Base-by-base conservation (phyloP, 331 rosid species). In the Phaseolus coccineus region DNA sequence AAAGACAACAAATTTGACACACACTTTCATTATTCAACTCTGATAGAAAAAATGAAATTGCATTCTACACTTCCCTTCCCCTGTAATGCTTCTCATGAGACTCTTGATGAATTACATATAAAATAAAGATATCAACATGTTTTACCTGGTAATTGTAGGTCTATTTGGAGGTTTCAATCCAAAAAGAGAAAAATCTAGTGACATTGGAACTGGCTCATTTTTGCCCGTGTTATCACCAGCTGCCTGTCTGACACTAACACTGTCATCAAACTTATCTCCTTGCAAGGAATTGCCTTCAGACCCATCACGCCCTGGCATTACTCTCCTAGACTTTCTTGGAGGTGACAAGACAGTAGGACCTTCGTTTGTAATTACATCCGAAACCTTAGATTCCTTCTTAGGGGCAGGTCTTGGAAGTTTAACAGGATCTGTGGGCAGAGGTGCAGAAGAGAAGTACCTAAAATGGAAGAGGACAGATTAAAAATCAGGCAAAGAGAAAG, bases 351-450 rank as follows among this genome's bases (percentile, higher is more conserved):
- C 97, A 64, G 86, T 93, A 4, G 99, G 99, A 83, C 89, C 99
- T 44, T 91, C 98, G 11, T 83, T 75, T 76, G 88, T 81, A 79
- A 84, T 82, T 40, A 79, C 80, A 84, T 94, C 97, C 30, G 91
- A 87, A 73, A 16, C 89, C 84, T 74, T 82, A 53, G 85, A 76
- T 81, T 94, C 99, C 64, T 56, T 83, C 91, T 93, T 93, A 39
- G 97, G 92, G 63, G 97, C 89, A 74, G 99, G 99, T 87, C 98
- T 91, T 15, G 96, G 97, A 69, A 94, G 98, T 87, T 92, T 94
- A 15, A 77, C 89, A 6, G 98, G 97, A 44, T 59, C 85, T 30
- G 93, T 87, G 66, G 89, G 84, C 74, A 74, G 79, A 75, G 93
- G 93, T 3, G 73, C 89, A 44, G 88, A 87, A 35, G 85, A 61